These are phyloP conservation scores for Penicillium sp. DNA, from an alignment of 2,329 filamentous ascomycete species.

Conservation along the genomic window DNA sequence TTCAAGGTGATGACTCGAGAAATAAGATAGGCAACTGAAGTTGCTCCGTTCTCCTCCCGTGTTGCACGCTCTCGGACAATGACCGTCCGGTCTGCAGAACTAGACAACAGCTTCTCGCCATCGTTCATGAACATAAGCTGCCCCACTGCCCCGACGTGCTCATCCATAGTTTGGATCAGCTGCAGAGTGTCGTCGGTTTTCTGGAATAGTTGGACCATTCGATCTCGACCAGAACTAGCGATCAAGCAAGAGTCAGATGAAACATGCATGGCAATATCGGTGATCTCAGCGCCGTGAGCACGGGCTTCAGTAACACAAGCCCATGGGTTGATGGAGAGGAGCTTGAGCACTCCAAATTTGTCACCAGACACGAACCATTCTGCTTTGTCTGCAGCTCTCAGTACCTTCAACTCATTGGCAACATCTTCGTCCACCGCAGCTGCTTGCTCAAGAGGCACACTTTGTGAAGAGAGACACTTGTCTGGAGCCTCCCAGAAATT, in stretches of 20 bases:
- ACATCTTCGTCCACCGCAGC: conserved; percentile 44
- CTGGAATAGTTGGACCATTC: conserved; percentile 89
- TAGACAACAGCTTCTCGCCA: conserved; percentile 73
- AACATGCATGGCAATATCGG: conserved; percentile 73
- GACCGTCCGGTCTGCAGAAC: conserved; percentile 82
- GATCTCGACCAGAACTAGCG: conserved; percentile 82
- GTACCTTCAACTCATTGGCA: conserved; percentile 58
- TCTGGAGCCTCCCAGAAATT: conserved; percentile 81
- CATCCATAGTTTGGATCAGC: conserved; percentile 85
- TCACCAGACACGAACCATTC: conserved; percentile 79
- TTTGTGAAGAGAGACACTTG: conserved; percentile 62
- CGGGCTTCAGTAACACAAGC: conserved; percentile 70
- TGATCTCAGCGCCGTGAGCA: conserved; percentile 83
- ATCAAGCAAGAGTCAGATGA: conserved; percentile 64
- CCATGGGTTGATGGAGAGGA: conserved; percentile 52
- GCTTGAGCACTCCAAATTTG: conserved; percentile 73
- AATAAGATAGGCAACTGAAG: conserved; percentile 73
- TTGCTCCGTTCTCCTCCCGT: conserved; percentile 56
- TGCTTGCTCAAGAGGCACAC: conserved; percentile 68
- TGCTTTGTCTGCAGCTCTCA: conserved; percentile 61
- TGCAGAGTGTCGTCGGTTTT: conserved; percentile 61
- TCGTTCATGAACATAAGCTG: conserved; percentile 74
- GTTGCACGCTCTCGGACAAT: conserved; percentile 77
- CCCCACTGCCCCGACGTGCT: conserved; percentile 84
- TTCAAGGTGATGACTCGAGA: conserved; percentile 78